Evolutionary conservation across 1,284 basidiomycete genomes (phyloP), one percentile per base, ranked within the genome.

Genomic region (Retiboletus flavoniger): DNA sequence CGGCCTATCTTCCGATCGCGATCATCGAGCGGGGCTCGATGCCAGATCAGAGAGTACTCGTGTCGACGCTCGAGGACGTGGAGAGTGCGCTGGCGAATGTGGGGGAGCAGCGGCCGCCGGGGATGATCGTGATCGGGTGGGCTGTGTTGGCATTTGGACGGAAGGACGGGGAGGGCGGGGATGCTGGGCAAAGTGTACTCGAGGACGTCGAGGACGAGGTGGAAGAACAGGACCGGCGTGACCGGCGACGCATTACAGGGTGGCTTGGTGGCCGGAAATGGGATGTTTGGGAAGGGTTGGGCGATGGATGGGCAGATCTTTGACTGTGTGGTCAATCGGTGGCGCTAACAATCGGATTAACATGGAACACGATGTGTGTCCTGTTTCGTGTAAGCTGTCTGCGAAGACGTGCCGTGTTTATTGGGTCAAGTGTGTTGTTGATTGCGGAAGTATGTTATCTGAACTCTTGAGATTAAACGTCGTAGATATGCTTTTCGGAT

Each of bases 111-210:
- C 75, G 95, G 26, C 95, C 95, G 6, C 96, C 96, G 0, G 95
- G 94, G 2, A 95, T 99, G 90, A 89, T 98, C 66, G 80, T 98
- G 24, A 81, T 99, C 56, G 95, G 96, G 0, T 98, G 95, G 95
- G 81, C 88, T n/a, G 84, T 87, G 10, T 63, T 86, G 56, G 81
- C 83, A 19, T 69, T 90, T 45, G 81, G 81, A 19, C 47, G 61
- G 13, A 76, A 77, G 73, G 1, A 63, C 65, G 52, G 87, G 80
- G 6, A 82, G 83, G 63, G 74, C 79, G 50, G 69, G 63, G 16
- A 77, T 84, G 35, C 69, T 84, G 56, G 80, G 81, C 59, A 64
- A 5, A 65, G 63, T 4, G 13, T 66, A 0, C 56, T 64, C 2
- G 79, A 64, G 11, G 77, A 73, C 13, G 61, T 67, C 3, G 77